Evolutionary conservation across 164 flowering plant species (phyloP).

Genomic region (Magnolia changhungtana): DNA sequence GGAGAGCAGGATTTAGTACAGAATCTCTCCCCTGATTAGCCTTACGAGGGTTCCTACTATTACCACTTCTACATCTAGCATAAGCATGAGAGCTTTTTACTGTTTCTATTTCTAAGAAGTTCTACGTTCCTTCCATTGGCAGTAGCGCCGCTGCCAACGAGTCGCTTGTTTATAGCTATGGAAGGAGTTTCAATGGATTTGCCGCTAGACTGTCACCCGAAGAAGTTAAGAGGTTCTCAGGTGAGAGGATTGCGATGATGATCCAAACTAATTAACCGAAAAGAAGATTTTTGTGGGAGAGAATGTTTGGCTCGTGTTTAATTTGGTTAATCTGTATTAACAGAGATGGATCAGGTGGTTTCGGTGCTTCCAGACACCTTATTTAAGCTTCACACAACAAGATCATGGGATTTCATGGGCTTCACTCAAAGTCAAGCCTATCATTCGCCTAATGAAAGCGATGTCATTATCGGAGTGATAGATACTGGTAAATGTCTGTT

Average conservation of each 20-base stretch:
- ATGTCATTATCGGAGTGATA: slow-evolving; percentile 35
- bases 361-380: slow-evolving; percentile 38
- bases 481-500: slow-evolving; percentile 18
- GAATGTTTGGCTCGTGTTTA: slow-evolving; percentile 28
- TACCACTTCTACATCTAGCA: too few species aligned
- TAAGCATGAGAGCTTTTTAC: too few species aligned
- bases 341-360: slow-evolving; percentile 37
- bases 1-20: too few species aligned
- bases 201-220: not conserved
- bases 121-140: not conserved
- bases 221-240: not conserved
- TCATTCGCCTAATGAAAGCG: slow-evolving; percentile 19
- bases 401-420: slow-evolving; percentile 55
- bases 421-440: slow-evolving; percentile 15
- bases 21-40: too few species aligned
- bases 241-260: not conserved
- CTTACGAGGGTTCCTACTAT: too few species aligned
- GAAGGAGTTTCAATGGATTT: not conserved
- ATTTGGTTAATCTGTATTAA: slow-evolving; percentile 53
- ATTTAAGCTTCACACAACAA: slow-evolving; percentile 39
- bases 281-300: slow-evolving; percentile 42
- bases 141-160: not conserved
- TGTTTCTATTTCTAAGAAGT: too few species aligned
- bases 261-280: slow-evolving; percentile 17
- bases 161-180: not conserved